Evolutionary conservation across 2,329 filamentous ascomycete genomes (phyloP).

Genomic region (Metarhizium sp.): DNA sequence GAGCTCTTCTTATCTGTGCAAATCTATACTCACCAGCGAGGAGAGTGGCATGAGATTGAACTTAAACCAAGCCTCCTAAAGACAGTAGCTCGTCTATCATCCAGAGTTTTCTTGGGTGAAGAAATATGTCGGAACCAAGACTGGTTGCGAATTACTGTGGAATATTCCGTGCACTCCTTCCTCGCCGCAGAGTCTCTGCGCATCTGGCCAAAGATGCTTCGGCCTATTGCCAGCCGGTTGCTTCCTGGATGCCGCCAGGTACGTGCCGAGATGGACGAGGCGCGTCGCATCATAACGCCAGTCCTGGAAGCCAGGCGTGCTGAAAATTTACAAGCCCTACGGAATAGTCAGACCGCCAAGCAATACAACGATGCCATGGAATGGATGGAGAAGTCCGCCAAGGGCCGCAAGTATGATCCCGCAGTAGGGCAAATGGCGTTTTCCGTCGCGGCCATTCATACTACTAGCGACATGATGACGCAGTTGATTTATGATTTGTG

Average conservation of each 20-base stretch:
- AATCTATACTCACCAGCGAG: too few relatives aligned
- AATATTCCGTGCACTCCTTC: too few relatives aligned
- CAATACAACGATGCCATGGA: slow-evolving; percentile 12
- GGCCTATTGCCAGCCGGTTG: slow-evolving; percentile 11
- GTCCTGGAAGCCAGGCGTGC: slow-evolving; percentile 8
- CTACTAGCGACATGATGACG: slow-evolving; percentile 11
- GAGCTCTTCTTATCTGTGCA: too few relatives aligned
- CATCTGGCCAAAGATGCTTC: slow-evolving; percentile 9
- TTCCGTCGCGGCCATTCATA: slow-evolving; percentile 15
- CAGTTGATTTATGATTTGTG: slow-evolving; percentile 13
- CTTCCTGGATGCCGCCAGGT: slow-evolving; percentile 8
- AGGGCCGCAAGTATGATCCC: slow-evolving; percentile 3
- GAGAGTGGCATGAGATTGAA: too few relatives aligned
- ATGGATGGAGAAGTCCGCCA: slow-evolving; percentile 9
- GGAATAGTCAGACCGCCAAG: background rate
- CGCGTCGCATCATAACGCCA: slow-evolving; percentile 7
- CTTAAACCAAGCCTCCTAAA: too few relatives aligned
- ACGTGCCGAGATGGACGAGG: slow-evolving; percentile 5
- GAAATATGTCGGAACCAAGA: too few relatives aligned
- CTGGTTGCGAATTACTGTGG: too few relatives aligned
- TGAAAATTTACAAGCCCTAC: slow-evolving; percentile 6
- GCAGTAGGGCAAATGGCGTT: slow-evolving; percentile 11
- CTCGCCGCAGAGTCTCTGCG: background rate
- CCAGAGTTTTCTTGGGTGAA: too few relatives aligned
- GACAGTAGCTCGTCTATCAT: too few relatives aligned